Percentiles rank a stretch among this genome's conserved stretches.
These are phyloP conservation scores for Acer campestre DNA, from an alignment of 345 rosid genomes.

Conservation along the genomic window DNA sequence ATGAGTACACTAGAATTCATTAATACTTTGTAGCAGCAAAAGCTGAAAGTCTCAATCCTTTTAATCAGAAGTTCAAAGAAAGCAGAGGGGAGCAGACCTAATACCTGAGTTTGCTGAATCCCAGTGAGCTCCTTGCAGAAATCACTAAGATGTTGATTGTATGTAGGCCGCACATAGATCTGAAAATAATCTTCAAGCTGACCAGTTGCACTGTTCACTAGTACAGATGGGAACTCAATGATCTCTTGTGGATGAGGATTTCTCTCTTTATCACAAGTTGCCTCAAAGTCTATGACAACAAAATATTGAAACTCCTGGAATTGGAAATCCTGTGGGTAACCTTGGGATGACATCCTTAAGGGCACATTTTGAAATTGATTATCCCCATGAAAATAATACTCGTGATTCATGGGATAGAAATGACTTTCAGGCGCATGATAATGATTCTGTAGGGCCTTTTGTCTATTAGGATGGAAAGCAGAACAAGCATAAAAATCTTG, in stretches of 20 bases:
- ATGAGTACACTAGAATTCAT: background rate
- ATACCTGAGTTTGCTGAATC: constrained; percentile 54
- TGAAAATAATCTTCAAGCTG: constrained; percentile 52
- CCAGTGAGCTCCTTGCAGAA: constrained; percentile 62
- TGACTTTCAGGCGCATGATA: constrained; percentile 24
- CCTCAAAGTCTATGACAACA: constrained; percentile 63
- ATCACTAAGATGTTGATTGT: constrained; percentile 46
- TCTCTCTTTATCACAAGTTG: constrained; percentile 52
- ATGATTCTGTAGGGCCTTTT: constrained; percentile 25
- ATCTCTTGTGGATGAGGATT: constrained; percentile 57
- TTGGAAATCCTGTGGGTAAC: constrained; percentile 25
- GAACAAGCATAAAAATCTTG: constrained; percentile 25
- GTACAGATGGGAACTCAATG: constrained; percentile 56
- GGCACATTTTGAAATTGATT: constrained; percentile 32
- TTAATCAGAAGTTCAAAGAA: background rate
- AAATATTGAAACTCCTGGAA: constrained; percentile 45
- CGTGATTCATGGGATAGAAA: constrained; percentile 24
- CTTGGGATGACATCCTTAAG: constrained; percentile 26
- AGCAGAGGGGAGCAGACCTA: background rate
- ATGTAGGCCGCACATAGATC: constrained; percentile 53
- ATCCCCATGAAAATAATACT: constrained; percentile 27
- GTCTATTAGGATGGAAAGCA: constrained; percentile 26
- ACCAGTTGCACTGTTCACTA: constrained; percentile 48
- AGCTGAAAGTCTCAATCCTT: background rate
- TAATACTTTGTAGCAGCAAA: background rate